A percentile compares a stretch with the other conserved stretches of the same genome.
Conservation (phyloP, 2,329 filamentous ascomycete species). For the Trichoderma polysporum region DNA sequence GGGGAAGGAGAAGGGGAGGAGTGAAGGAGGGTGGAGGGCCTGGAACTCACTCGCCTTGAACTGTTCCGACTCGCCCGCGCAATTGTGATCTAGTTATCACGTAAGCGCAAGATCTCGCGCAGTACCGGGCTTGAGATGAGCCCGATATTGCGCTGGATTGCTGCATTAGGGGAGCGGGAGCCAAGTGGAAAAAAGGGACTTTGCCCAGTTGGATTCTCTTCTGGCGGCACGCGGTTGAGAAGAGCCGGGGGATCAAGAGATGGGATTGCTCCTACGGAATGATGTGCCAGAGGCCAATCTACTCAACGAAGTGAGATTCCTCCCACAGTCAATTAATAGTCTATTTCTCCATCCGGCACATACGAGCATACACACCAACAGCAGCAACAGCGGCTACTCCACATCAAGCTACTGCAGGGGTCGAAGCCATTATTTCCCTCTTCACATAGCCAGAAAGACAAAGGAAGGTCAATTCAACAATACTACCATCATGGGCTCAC, state of each 20-base stretch:
- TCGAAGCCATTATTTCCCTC: neutral
- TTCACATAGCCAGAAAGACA: neutral
- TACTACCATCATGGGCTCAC: neutral
- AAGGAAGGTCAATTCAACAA: neutral
- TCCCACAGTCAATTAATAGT: neutral
- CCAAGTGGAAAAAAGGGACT: neutral
- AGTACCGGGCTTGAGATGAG: slow-evolving; percentile 1
- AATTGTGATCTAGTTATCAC: neutral
- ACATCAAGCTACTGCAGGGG: neutral
- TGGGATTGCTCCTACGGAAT: neutral
- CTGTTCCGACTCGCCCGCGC: slow-evolving; percentile 9
- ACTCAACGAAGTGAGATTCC: neutral
- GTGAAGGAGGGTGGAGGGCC: neutral
- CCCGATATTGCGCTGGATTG: slow-evolving; percentile 1
- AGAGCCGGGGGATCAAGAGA: neutral
- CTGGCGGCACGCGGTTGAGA: neutral
- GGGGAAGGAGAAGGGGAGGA: neutral
- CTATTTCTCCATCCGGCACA: neutral
- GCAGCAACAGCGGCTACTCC: neutral
- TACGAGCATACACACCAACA: neutral
- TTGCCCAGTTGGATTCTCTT: neutral
- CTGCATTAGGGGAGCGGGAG: neutral
- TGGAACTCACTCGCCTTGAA: neutral
- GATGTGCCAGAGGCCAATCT: neutral
- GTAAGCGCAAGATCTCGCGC: slow-evolving; percentile 14